Conservation (phyloP, 2,329 filamentous ascomycete species). For the Calycina herbarum region DNA sequence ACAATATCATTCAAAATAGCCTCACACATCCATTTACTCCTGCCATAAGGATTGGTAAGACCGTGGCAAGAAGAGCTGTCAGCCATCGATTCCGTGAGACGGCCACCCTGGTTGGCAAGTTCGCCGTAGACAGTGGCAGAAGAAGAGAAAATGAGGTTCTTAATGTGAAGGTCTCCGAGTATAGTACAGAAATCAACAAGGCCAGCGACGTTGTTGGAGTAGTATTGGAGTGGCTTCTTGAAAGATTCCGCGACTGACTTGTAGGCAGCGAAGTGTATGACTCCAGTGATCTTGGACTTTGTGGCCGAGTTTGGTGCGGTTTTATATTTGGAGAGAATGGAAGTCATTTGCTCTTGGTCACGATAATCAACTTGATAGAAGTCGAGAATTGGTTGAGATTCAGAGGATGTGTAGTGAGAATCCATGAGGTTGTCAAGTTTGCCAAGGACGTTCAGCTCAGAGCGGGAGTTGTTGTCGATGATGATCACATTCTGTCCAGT, state of each 20-base stretch:
- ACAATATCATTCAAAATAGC: constrained; percentile 63
- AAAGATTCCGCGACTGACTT: constrained; percentile 67
- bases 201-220: constrained; percentile 65
- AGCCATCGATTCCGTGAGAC: constrained; percentile 55
- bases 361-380: constrained; percentile 36
- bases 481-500: constrained; percentile 48
- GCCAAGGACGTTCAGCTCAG: constrained; percentile 27
- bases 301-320: constrained; percentile 28
- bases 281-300: constrained; percentile 54
- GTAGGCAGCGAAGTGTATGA: constrained; percentile 68
- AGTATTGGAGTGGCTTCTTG: constrained; percentile 58
- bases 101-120: constrained; percentile 48
- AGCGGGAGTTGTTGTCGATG: constrained; percentile 41
- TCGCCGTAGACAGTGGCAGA: constrained; percentile 66
- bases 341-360: constrained; percentile 25
- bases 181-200: constrained; percentile 57
- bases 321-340: constrained; percentile 27
- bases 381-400: constrained; percentile 10
- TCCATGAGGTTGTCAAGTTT: constrained; percentile 28
- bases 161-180: constrained; percentile 58
- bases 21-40: constrained; percentile 66
- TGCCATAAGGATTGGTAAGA: constrained; percentile 63
- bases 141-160: constrained; percentile 65
- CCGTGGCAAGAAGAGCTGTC: constrained; percentile 53
- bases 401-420: constrained; percentile 21